phyloP scores from a whole-genome alignment of 305 asterid species.

The Fraxinus latifolia region DNA sequence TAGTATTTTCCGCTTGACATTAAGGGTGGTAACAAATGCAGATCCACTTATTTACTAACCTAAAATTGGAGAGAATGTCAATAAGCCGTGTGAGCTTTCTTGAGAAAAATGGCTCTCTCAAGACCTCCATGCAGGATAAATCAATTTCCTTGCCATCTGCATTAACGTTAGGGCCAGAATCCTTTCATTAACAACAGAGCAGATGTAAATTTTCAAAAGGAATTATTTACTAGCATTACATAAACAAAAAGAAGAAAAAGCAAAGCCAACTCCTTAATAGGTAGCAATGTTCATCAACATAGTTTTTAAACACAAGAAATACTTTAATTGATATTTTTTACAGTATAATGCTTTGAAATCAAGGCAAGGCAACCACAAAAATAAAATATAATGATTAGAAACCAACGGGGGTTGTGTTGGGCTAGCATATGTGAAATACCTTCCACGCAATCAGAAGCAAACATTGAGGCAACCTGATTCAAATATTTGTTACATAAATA shows the following conservation, averaged over 20 bases:
- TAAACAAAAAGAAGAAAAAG: constrained; percentile 18
- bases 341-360: constrained; percentile 16
- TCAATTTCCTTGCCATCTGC: constrained; percentile 63
- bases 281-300: constrained; percentile 15
- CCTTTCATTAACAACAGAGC: constrained; percentile 4
- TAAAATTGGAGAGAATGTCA: constrained; percentile 60
- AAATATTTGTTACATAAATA: constrained; percentile 56
- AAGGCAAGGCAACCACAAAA: constrained; percentile 14
- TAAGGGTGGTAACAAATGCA: constrained; percentile 16
- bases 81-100: constrained; percentile 74
- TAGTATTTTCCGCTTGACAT: not conserved
- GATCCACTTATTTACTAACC: constrained; percentile 45
- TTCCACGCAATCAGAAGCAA: constrained; percentile 56
- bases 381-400: constrained; percentile 13
- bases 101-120: constrained; percentile 81
- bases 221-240: not conserved
- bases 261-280: constrained; percentile 8
- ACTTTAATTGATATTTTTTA: constrained; percentile 2
- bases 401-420: constrained; percentile 9
- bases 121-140: constrained; percentile 55
- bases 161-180: constrained; percentile 24
- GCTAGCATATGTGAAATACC: constrained; percentile 43
- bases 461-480: constrained; percentile 48
- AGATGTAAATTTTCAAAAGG: constrained; percentile 7
- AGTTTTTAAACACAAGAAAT: constrained; percentile 1